These are phyloP conservation scores for Tolypocladium amazonense DNA, from an alignment of 2,329 filamentous ascomycete species.

Conservation along the genomic window DNA sequence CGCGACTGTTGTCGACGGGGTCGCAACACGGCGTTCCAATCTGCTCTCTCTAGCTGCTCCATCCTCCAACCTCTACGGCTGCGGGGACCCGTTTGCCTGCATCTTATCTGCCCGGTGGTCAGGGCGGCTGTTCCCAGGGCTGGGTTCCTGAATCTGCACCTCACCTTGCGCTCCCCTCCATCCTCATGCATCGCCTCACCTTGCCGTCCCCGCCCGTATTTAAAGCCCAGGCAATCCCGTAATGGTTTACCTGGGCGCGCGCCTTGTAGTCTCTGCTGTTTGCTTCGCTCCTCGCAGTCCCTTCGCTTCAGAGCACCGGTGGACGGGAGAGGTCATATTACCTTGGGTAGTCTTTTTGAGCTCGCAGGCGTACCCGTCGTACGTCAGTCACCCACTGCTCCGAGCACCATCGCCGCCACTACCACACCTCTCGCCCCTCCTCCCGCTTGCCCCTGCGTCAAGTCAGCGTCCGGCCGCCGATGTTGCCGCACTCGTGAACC, in stretches of 20 bases:
- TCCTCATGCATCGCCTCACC: background rate
- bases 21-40: background rate
- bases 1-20: background rate
- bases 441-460: background rate
- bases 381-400: background rate
- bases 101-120: background rate
- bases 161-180: background rate
- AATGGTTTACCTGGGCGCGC: background rate
- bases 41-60: background rate
- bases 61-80: background rate
- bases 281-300: background rate
- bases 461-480: background rate
- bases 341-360: background rate
- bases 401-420: background rate
- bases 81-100: background rate
- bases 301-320: background rate
- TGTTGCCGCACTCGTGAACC: background rate
- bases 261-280: background rate
- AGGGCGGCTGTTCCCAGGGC: background rate
- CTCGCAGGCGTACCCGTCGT: background rate
- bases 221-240: background rate
- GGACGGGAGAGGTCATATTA: background rate
- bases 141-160: constrained; percentile 1
- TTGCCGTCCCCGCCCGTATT: background rate
- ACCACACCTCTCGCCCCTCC: background rate